phyloP scores from a whole-genome alignment of 306 rosid genomes.

The Prunus persica region Prunus_persica_NCBIv2 NC_034009.1:7809501-7810000 shows the following conservation, averaged over 20 bases:
- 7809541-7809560: too few relatives aligned
- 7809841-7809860: not conserved
- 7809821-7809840: not conserved
- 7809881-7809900: not conserved
- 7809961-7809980: not conserved
- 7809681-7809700: not conserved
- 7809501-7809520: too few relatives aligned
- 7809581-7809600: too few relatives aligned
- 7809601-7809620: too few relatives aligned
- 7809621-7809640: too few relatives aligned
- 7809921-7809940: not conserved
- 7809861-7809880: not conserved
- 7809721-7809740: not conserved
- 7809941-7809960: not conserved
- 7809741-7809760: not conserved
- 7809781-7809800: slow-evolving; percentile 1
- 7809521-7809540: too few relatives aligned
- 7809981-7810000: too few relatives aligned
- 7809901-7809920: not conserved
- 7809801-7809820: not conserved
- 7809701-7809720: not conserved
- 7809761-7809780: not conserved
- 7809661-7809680: not conserved
- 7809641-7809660: not conserved
- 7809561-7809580: too few relatives aligned